Base-by-base conservation (phyloP, 1,139 yeast species). In the Blastobotrys petasosporus region DNA sequence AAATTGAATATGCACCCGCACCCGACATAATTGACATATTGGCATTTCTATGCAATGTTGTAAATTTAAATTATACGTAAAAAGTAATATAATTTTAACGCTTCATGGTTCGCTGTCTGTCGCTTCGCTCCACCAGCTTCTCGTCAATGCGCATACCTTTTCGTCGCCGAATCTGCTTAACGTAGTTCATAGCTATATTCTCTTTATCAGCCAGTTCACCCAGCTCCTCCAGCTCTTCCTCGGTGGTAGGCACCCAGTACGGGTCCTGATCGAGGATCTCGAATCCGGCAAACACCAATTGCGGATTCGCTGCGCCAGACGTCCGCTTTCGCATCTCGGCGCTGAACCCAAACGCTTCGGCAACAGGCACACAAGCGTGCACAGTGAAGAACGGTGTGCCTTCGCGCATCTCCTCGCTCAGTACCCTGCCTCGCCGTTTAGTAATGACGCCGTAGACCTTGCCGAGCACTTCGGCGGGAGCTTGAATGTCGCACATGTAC, bases 241-340 rank as follows among this genome's bases (percentile, higher is more conserved):
- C 97, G 0, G 98, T 94, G 5, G 92, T 86, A n/a, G 99, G 98
- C 10, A 92, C 95, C 99, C 99, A 94, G 73, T 84, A 94, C 35
- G 99, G 99, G 69, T 94, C 97, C 54, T 85, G 78, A 52, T 87
- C 95, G 44, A 90, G 76, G 53, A 82, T 70, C 58, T 88, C 94
- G 63, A 77, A 94, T 1, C 98, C 98, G 39, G 84, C 77, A 60
- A 92, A 92, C 5, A 90, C 86, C 49, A 94, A 73, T 65, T 92
- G 98, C 0, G 98, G 98, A 60, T 87, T 85, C 2, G 98, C 98
- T 4, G 97, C 95, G 46, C 99, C 99, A 1, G 96, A 85, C 0
- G 98, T 90, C 57, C 79, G 79, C 68, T 88, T 92, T 51, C 98
- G 75, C 41, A 94, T 86, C 55, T 92, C 97, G 57, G 92, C 97